Conservation (phyloP, 2,329 filamentous ascomycete genomes). For the Ophiostoma sp. region DNA sequence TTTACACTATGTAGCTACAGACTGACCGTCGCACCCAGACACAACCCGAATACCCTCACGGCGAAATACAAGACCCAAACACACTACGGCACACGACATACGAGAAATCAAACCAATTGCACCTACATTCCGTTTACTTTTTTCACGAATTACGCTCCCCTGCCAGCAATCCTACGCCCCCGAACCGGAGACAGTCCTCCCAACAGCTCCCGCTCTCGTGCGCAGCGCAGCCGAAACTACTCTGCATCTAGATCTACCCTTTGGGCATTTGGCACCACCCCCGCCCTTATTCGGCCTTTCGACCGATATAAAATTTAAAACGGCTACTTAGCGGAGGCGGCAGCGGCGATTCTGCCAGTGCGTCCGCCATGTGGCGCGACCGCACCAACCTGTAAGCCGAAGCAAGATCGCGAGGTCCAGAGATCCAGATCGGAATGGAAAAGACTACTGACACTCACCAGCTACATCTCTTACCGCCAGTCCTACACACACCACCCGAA, state of each 20-base stretch:
- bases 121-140: background rate
- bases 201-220: background rate
- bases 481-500: constrained; percentile 93
- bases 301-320: background rate
- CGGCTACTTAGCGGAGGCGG: constrained; percentile 20
- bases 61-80: background rate
- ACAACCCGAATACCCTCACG: background rate
- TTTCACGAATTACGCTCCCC: background rate
- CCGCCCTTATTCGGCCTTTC: background rate
- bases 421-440: background rate
- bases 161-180: background rate
- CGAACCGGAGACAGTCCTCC: background rate
- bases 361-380: constrained; percentile 93
- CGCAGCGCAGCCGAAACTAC: background rate
- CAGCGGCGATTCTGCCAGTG: constrained; percentile 31
- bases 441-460: constrained; percentile 37
- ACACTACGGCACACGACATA: background rate
- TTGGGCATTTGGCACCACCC: background rate
- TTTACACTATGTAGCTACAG: constrained; percentile 14
- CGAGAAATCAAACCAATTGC: background rate
- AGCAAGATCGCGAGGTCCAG: background rate
- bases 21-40: background rate
- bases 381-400: constrained; percentile 85
- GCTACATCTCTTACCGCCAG: constrained; percentile 98
- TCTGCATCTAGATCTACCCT: background rate